Conservation (phyloP, 352 stramenopile genomes). For the Blastocystis sp. region DNA sequence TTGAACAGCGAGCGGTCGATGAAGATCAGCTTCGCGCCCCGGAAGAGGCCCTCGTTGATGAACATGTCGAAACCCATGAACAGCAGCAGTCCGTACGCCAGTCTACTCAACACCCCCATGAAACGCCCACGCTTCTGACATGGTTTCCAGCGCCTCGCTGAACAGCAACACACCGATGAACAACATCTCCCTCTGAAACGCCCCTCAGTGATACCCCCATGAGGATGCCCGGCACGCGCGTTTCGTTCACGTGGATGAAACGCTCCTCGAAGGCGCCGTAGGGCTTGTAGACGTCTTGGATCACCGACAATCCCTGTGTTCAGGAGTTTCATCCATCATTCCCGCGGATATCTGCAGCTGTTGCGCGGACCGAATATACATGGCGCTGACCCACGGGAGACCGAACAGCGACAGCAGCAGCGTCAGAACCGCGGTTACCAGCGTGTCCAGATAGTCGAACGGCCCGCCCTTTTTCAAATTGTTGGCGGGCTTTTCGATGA, state of each 20-base stretch:
- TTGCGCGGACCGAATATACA: slow-evolving; percentile 35
- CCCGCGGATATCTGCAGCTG: not conserved
- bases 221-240: slow-evolving; percentile 7
- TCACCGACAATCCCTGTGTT: slow-evolving; percentile 20
- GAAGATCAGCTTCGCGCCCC: not conserved
- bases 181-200: not conserved
- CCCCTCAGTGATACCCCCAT: not conserved
- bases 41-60: not conserved
- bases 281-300: slow-evolving; percentile 48
- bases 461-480: slow-evolving; percentile 34
- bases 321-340: not conserved
- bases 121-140: slow-evolving; percentile 1
- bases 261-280: slow-evolving; percentile 9
- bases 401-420: slow-evolving; percentile 28
- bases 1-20: not conserved
- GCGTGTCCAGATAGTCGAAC: slow-evolving; percentile 36
- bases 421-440: not conserved
- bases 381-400: slow-evolving; percentile 21
- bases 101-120: not conserved
- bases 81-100: slow-evolving; percentile 23
- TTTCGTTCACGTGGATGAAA: slow-evolving; percentile 22
- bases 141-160: not conserved
- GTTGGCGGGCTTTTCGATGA: slow-evolving; percentile 29
- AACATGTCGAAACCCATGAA: slow-evolving; percentile 14
- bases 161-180: slow-evolving; percentile 23